Evolutionary conservation across 495 filamentous ascomycete genomes (phyloP), one percentile per base, ranked within the genome.

Genomic region (Talaromyces stipitatus): DNA sequence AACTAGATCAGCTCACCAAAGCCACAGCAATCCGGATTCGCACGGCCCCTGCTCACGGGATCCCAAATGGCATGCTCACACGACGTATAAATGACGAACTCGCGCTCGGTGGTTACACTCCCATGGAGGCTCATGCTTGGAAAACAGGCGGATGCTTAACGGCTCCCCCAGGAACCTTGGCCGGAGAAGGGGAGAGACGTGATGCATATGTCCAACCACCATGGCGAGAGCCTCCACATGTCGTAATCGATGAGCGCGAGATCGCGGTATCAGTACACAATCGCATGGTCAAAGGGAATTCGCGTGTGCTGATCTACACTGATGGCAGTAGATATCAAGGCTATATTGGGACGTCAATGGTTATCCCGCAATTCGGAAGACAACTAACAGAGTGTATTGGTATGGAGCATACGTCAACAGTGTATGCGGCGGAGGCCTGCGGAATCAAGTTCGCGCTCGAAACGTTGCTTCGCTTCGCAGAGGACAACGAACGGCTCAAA

Each of bases 201-300:
- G 22, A 59, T 14, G 56, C 61, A 52, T 61, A 56, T 54, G 50
- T 61, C 48, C 50, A 30, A 28, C 24, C 20, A 50, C 61, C 58
- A 56, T 65, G 53, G 58, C 51, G 54, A 22, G 54, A 26, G 23
- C 54, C 29, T 53, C 59, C 60, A 51, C 20, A 32, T 29, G 57
- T 64, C 23, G 26, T 47, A 30, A 61, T 61, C 54, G 33, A 59
- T 9, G 60, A 57, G 26, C 24, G 59, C 43, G 53, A 61, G 18
- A 16, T 7, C 1, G 57, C 57, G 26, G 27, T 41, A 9, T 20
- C 56, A 18, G 38, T 3, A 20, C 45, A 56, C 30, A 6, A 45
- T 1, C 12, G 11, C 30, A 14, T 33, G 30, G 10, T 33, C 1
- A 11, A 50, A 41, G 32, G 30, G 38, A 56, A 36, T 22, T 30